phyloP scores from a whole-genome alignment of 805 yeast species.

The Nakazawaea populi region DNA sequence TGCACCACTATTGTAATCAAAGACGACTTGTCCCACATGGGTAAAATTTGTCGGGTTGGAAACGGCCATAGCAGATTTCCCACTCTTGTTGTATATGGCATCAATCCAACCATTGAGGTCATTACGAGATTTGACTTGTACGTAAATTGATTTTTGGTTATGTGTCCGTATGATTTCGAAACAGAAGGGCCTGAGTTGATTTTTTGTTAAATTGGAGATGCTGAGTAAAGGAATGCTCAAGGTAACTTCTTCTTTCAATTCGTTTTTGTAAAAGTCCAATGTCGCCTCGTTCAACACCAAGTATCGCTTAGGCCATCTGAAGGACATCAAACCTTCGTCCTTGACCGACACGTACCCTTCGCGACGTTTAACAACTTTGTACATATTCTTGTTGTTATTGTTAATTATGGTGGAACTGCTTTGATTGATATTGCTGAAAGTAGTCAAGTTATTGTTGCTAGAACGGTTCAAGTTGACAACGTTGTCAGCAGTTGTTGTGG shows the following conservation, averaged over 20 bases:
- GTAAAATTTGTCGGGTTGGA: conserved; percentile 93
- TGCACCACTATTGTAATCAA: conserved; percentile 68
- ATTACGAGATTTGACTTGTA: conserved; percentile 70
- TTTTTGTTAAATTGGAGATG: conserved; percentile 58
- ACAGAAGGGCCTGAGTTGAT: conserved; percentile 70
- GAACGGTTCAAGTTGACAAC: too few relatives aligned
- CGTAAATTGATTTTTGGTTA: conserved; percentile 56
- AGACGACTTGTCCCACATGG: conserved; percentile 87
- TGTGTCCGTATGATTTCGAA: conserved; percentile 56
- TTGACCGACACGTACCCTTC: conserved; percentile 89
- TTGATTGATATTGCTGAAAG: not conserved
- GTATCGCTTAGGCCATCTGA: conserved; percentile 89
- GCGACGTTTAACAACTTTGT: conserved; percentile 29
- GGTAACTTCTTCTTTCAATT: conserved; percentile 42
- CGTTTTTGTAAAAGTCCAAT: conserved; percentile 70
- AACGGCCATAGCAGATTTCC: conserved; percentile 39
- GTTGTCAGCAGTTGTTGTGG: not conserved
- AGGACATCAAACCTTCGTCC: conserved; percentile 86
- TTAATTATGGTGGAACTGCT: not conserved
- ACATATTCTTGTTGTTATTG: conserved; percentile 17
- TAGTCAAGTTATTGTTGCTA: not conserved
- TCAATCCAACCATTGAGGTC: conserved; percentile 91
- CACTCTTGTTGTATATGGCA: conserved; percentile 58
- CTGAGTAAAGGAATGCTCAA: conserved; percentile 51
- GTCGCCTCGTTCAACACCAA: conserved; percentile 72